Percentiles rank a stretch among this genome's conserved stretches.
These are phyloP conservation scores for Lactifluus pinguis DNA, from an alignment of 768 basidiomycete species.

Conservation along the genomic window DNA sequence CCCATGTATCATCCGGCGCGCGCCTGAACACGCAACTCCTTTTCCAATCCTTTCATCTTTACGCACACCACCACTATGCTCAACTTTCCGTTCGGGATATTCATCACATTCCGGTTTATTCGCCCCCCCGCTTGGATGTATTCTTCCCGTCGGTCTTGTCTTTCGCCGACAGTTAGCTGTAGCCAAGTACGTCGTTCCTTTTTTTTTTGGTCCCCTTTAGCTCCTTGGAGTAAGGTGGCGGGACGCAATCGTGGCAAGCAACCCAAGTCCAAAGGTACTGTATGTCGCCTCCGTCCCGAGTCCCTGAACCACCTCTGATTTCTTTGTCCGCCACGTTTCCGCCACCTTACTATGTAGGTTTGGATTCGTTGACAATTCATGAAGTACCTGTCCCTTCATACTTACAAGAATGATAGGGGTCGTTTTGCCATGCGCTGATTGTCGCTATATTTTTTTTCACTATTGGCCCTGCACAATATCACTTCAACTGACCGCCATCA, in stretches of 20 bases:
- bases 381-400: neutral
- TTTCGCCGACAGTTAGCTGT: too few species aligned
- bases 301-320: neutral
- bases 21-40: too few species aligned
- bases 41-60: too few species aligned
- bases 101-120: too few species aligned
- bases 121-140: too few species aligned
- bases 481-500: neutral
- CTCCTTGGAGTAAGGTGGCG: neutral
- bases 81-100: too few species aligned
- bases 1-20: conserved; percentile 4
- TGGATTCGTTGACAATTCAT: neutral
- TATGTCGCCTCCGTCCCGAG: neutral
- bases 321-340: neutral
- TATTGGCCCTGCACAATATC: neutral
- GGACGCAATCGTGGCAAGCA: neutral
- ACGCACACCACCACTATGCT: too few species aligned
- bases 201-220: neutral
- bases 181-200: neutral
- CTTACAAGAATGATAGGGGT: neutral
- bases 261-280: neutral
- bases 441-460: neutral
- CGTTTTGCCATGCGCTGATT: neutral
- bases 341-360: neutral
- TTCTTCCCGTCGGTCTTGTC: too few species aligned